Conservation (phyloP, 2,329 filamentous ascomycete species). For the Nigrospora oryzae region DNA sequence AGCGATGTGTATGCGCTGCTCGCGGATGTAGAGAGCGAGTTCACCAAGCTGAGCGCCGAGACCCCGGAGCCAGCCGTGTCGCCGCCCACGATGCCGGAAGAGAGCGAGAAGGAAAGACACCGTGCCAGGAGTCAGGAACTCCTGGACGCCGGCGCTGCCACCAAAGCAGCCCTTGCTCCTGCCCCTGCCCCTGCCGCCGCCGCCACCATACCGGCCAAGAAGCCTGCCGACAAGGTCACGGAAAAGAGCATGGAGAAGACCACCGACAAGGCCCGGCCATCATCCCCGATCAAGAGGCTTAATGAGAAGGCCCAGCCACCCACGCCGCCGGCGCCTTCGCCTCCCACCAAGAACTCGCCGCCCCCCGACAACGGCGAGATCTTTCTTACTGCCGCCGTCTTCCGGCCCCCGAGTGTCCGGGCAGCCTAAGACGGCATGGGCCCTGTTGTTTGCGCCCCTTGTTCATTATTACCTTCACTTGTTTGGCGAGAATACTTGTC, state of each 20-base stretch:
- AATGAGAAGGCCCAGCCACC: slow-evolving; percentile 11
- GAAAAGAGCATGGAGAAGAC: slow-evolving; percentile 1
- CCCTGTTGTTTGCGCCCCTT: too few species aligned
- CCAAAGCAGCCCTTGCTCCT: background rate
- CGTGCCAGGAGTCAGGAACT: slow-evolving; percentile 43
- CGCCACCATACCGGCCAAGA: too few species aligned
- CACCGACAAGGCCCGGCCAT: slow-evolving; percentile 10
- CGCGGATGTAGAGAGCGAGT: slow-evolving; percentile 57
- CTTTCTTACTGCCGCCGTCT: slow-evolving; percentile 42
- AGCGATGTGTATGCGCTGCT: slow-evolving; percentile 59
- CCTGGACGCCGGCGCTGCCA: slow-evolving; percentile 24
- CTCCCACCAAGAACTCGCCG: slow-evolving; percentile 22
- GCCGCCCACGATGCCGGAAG: slow-evolving; percentile 15
- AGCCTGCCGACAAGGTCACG: too few species aligned
- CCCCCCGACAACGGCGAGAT: slow-evolving; percentile 21
- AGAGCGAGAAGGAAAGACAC: slow-evolving; percentile 32
- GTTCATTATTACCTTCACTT: too few species aligned
- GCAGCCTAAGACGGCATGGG: background rate
- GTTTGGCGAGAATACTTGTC: too few species aligned
- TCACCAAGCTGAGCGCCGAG: slow-evolving; percentile 33
- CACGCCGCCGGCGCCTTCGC: slow-evolving; percentile 23
- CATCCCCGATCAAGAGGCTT: slow-evolving; percentile 5
- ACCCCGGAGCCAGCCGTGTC: background rate
- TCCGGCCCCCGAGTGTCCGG: slow-evolving; percentile 24
- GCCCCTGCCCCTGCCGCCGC: background rate